These are phyloP conservation scores for Fraxinus anomala DNA, from an alignment of 257 asterid genomes.

Conservation along the genomic window DNA sequence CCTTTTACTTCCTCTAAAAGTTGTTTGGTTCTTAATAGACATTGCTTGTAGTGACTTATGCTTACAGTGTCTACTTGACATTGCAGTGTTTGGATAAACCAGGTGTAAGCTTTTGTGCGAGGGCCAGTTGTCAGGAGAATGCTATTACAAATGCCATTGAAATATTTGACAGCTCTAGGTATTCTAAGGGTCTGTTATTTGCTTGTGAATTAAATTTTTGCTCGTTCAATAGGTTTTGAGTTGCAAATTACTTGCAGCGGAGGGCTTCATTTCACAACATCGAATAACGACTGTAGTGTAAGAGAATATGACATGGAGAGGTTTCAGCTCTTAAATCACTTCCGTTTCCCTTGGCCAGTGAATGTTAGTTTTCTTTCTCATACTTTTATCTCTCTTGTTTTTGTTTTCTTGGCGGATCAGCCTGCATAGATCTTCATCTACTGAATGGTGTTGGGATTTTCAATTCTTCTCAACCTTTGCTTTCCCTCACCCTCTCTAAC, in stretches of 20 bases:
- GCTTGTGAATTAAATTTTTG: background rate
- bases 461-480: background rate
- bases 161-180: conserved; percentile 58
- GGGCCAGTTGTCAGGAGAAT: conserved; percentile 66
- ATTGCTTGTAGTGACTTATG: background rate
- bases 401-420: background rate
- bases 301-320: conserved; percentile 73
- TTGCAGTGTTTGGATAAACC: conserved; percentile 63
- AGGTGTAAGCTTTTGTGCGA: conserved; percentile 69
- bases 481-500: background rate
- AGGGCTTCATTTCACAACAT: conserved; percentile 57
- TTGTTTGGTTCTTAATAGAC: background rate
- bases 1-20: conserved; percentile 4
- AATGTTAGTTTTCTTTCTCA: conserved; percentile 48
- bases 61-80: conserved; percentile 23
- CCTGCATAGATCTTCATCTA: background rate
- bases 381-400: background rate
- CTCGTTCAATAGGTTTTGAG: conserved; percentile 4
- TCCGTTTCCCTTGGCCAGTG: conserved; percentile 78
- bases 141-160: conserved; percentile 74
- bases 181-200: conserved; percentile 16
- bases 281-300: conserved; percentile 66
- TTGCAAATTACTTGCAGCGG: conserved; percentile 44
- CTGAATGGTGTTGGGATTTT: background rate
- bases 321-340: conserved; percentile 64